These are phyloP conservation scores for Microcyclosporella mali DNA, from an alignment of 2,329 filamentous ascomycete genomes.

Conservation along the genomic window DNA sequence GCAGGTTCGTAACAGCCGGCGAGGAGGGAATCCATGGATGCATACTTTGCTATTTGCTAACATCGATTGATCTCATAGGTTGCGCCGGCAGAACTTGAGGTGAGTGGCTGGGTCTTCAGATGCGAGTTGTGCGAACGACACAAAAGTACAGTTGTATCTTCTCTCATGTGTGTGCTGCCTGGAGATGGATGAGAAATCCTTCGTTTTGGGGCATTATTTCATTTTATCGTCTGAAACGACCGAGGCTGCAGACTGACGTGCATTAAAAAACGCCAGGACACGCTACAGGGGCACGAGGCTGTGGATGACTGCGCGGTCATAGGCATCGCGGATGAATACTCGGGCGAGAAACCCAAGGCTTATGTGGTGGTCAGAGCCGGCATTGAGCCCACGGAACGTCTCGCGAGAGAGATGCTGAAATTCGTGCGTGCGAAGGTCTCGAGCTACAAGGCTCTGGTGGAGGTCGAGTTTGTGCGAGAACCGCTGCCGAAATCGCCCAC, in stretches of 20 bases:
- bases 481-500: constrained; percentile 65
- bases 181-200: too few species aligned
- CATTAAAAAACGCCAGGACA: too few species aligned
- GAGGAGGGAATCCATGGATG: too few species aligned
- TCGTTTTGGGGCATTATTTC: too few species aligned
- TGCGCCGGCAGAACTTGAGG: constrained; percentile 59
- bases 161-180: too few species aligned
- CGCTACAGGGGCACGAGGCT: constrained; percentile 34
- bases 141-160: too few species aligned
- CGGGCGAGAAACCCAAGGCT: constrained; percentile 53
- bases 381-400: constrained; percentile 8
- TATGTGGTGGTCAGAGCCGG: constrained; percentile 46
- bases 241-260: too few species aligned
- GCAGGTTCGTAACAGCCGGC: constrained; percentile 23
- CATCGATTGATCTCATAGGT: constrained; percentile 29
- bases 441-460: constrained; percentile 61
- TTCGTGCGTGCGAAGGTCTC: constrained; percentile 62
- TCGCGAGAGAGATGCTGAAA: constrained; percentile 46
- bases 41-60: too few species aligned
- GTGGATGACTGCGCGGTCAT: constrained; percentile 55
- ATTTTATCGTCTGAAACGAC: too few species aligned
- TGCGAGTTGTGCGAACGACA: too few species aligned
- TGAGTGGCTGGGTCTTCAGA: too few species aligned
- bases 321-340: constrained; percentile 49
- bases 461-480: constrained; percentile 54